Conservation (phyloP, 805 yeast species). For the Groenewaldozyma tartarivorans region DNA sequence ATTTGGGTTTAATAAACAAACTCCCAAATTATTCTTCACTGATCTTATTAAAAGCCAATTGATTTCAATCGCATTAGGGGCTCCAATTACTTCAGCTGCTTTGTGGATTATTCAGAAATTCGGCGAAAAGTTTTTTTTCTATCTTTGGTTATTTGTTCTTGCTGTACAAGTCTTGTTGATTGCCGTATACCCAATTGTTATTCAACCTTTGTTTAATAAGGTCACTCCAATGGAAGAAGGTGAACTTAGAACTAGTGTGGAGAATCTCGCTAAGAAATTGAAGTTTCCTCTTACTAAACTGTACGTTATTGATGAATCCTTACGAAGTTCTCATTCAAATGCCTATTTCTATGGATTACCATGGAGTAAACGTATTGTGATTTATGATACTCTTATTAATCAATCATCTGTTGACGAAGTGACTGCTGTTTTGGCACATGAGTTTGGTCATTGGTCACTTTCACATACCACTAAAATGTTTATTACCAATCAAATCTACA, state of each 20-base stretch:
- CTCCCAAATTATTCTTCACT: constrained; percentile 57
- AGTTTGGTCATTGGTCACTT: constrained; percentile 95
- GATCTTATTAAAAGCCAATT: constrained; percentile 58
- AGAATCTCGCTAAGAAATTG: constrained; percentile 62
- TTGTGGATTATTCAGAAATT: constrained; percentile 72
- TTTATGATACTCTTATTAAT: constrained; percentile 82
- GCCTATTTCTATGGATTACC: constrained; percentile 96
- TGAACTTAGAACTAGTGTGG: constrained; percentile 73
- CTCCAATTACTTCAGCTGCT: constrained; percentile 65
- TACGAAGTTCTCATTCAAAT: constrained; percentile 91
- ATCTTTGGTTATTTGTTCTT: constrained; percentile 64
- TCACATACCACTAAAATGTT: constrained; percentile 78
- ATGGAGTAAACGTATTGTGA: constrained; percentile 92
- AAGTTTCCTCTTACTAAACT: constrained; percentile 80
- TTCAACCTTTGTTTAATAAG: constrained; percentile 89
- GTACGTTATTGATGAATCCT: constrained; percentile 93
- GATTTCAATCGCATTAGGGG: constrained; percentile 50
- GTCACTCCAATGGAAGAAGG: constrained; percentile 86
- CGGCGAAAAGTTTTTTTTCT: constrained; percentile 74
- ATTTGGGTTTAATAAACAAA: constrained; percentile 87
- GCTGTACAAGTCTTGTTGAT: constrained; percentile 62
- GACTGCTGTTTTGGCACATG: constrained; percentile 95
- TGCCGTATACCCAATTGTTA: constrained; percentile 72
- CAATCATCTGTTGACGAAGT: constrained; percentile 70
- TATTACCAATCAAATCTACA: constrained; percentile 51